Conservation (phyloP, 169 alveolate species). For the Eimeria praecox region DNA sequence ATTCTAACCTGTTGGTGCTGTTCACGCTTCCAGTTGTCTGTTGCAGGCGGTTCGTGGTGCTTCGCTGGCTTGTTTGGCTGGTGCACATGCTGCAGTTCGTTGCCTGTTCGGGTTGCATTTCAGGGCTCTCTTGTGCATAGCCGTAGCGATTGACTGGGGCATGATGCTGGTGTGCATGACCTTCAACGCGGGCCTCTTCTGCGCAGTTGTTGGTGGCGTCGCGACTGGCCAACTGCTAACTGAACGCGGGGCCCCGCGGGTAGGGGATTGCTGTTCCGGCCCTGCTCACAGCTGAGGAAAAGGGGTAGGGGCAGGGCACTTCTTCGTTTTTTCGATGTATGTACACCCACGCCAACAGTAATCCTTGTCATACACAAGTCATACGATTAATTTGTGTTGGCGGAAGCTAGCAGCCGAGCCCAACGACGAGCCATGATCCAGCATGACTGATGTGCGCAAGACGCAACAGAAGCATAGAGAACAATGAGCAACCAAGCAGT, state of each 20-base stretch:
- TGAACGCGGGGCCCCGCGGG: not conserved
- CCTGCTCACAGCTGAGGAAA: slow-evolving; percentile 37
- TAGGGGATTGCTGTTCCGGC: slow-evolving; percentile 31
- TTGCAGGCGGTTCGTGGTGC: not conserved
- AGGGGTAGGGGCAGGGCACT: not conserved
- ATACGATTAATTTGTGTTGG: not conserved
- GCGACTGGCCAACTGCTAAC: slow-evolving; percentile 72
- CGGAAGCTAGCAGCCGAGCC: not conserved
- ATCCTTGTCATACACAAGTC: not conserved
- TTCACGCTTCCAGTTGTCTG: not conserved
- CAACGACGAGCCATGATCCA: not conserved
- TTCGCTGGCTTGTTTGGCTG: not conserved
- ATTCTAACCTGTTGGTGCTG: not conserved
- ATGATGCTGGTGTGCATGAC: slow-evolving; percentile 82
- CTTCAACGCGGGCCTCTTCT: slow-evolving; percentile 78
- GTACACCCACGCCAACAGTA: not conserved
- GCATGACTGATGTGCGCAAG: not conserved
- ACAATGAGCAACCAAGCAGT: not conserved
- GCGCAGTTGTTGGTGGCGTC: slow-evolving; percentile 74
- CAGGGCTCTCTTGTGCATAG: slow-evolving; percentile 65
- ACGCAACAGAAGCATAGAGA: not conserved
- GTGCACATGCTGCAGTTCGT: not conserved
- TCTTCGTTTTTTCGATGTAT: not conserved
- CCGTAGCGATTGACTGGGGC: slow-evolving; percentile 80
- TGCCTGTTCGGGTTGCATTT: not conserved